Base-by-base conservation (phyloP, 2,329 filamentous ascomycete genomes). In the Lachnellula willkommii region DNA sequence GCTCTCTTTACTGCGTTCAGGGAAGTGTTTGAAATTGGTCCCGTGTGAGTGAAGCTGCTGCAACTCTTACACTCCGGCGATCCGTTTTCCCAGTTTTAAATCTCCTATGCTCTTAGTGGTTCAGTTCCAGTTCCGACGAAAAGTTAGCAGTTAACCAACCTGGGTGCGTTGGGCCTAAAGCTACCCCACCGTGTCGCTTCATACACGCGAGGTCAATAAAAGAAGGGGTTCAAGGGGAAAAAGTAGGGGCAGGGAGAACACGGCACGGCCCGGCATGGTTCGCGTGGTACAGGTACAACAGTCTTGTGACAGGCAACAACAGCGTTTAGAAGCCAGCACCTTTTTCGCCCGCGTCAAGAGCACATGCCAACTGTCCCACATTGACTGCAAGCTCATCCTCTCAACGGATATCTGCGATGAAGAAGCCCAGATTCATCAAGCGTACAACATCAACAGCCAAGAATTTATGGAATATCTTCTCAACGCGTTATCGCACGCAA, bases 11-110 rank as follows among this genome's bases (percentile, higher is more conserved):
- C 12, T 24, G 5, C 39, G 24, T 36, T 39, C 35, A 37, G n/a
- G 15, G 42, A 47, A 12, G 36, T 37, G 36, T 53, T 14, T 20
- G 14, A 42, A 53, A 14, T 3, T 40, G 11, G 9, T 48, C 35
- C 12, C 36, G 11, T 4, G 36, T 40, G 14, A 9, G 28, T 28
- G 26, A 53, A 28, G 24, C 20, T 48, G 42, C 48, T 37, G 40
- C 51, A 24, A 54, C 53, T 28, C 70, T 60, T 4, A 71, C 61
- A 11, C 63, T 61, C 59, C 74, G 75, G 20, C 68, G 65, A 50
- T 70, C 66, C 1, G 62, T 65, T 52, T 70, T 70, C 9, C 65
- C 65, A 2, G 67, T 68, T 4, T 62, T 57, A 20, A 20, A 20
- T 20, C 20, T 20, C 20, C 20, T 20, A 20, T 20, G 20, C 20